Conservation (phyloP, 1,284 basidiomycete genomes). For the Microbotryum violaceum region DNA sequence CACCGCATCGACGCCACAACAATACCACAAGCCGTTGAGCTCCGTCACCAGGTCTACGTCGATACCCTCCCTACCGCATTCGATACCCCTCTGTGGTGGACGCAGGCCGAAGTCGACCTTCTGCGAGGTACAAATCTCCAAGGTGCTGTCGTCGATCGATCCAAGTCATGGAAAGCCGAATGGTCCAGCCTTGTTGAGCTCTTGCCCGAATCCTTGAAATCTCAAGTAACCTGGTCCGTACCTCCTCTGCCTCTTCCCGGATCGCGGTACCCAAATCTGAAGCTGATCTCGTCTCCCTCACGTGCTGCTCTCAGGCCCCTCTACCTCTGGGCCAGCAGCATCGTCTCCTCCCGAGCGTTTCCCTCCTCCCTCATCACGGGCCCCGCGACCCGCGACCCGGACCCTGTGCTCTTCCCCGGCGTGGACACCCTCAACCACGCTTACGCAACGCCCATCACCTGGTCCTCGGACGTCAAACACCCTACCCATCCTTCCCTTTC, state of each 20-base stretch:
- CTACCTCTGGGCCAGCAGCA: slow-evolving; percentile 13
- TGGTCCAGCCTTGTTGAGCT: not conserved
- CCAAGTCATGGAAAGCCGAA: not conserved
- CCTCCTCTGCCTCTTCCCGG: not conserved
- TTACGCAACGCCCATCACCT: slow-evolving; percentile 63
- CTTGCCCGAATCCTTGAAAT: not conserved
- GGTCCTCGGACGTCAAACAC: slow-evolving; percentile 49
- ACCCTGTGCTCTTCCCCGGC: slow-evolving; percentile 71
- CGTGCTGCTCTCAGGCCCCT: slow-evolving; percentile 8
- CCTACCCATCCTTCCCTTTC: slow-evolving; percentile 15
- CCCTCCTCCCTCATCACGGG: slow-evolving; percentile 61
- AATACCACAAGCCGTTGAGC: not conserved
- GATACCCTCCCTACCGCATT: slow-evolving; percentile 57
- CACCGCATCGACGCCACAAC: slow-evolving; percentile 8
- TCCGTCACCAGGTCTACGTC: slow-evolving; percentile 52
- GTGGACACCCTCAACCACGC: slow-evolving; percentile 77
- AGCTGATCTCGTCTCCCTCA: too few relatives aligned
- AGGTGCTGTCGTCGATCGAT: slow-evolving; percentile 52
- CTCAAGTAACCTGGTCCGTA: not conserved
- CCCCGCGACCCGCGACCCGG: slow-evolving; percentile 37
- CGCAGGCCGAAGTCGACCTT: slow-evolving; percentile 53
- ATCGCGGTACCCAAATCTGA: not conserved
- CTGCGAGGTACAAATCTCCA: slow-evolving; percentile 69
- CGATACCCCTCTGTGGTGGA: slow-evolving; percentile 70
- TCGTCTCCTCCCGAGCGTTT: slow-evolving; percentile 77